Base-by-base conservation (phyloP, 495 filamentous ascomycete genomes). In the Trypethelium eluteriae region DNA sequence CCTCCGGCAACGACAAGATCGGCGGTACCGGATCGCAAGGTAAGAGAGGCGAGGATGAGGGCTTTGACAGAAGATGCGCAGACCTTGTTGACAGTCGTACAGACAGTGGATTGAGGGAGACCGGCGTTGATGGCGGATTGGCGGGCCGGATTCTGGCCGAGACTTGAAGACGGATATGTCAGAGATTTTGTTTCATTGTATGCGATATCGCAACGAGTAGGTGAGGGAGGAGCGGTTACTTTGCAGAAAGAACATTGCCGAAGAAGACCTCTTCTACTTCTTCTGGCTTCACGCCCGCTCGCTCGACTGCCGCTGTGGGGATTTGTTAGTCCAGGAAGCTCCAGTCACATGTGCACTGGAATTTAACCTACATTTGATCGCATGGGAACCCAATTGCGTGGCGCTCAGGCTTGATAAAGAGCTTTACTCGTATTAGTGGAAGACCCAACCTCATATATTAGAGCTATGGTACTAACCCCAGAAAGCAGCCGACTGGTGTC, bases 51-150 rank as follows among this genome's bases (percentile, higher is more conserved):
- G 65, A 98, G 84, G 70, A 96, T 93, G 77, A 98, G 88, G 67
- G 94, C 92, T 81, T 98, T 98, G 73, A 96, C 74, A 50, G 86
- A 85, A 59, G 92, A 96, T 66, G 94, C 94, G 83, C 94, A 98
- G 72, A 98, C 94, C 81, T 98, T 98, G 87, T 98, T 98, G 66
- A 98, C 84, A 38, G 92, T 96, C 50, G 95, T 98, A 80, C 87
- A 89, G 72, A 96, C 86, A 63, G 88, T 89, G 14, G 83, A 81
- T 18, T 94, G 80, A 2, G 83, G 76, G 65, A 98, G 88, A 62
- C 94, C 94, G 69, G 92, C 94, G 70, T 84, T 82, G 73, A 98
- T 82, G 65, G 92, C 92, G 76, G 90, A 95, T 80, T 98, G 94
- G 62, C 95, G 88, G 64, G 95, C 92, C 64, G 94, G 94, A 75